Evolutionary conservation across 257 asterid species (phyloP), one percentile per base, ranked within the genome.

Genomic region (Fraxinus excelsior): DNA sequence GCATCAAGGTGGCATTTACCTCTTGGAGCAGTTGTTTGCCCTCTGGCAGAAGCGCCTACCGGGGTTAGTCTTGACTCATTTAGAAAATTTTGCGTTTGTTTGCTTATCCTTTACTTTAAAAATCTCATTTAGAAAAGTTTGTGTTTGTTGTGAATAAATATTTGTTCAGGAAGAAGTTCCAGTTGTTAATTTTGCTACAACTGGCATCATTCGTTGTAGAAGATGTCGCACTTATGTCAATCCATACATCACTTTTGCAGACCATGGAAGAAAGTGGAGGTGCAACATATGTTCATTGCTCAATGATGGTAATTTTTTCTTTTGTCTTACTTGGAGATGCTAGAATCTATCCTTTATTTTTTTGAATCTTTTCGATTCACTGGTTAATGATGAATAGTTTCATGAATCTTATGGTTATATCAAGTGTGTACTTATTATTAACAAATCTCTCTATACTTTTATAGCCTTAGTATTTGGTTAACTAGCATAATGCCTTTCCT

Each of bases 1-100:
- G 86, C 88, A 70, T 94, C 96, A 18, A 85, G 96, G 77, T 94
- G 98, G 98, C 95, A 94, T 84, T 90, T 94, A 83, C 92, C 96
- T 80, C 82, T 94, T 70, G 98, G 98, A 83, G 97, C 96, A 16
- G 91, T 94, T 78, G 96, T 94, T 49, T 91, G 97, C 81, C 97
- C 98, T 81, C 88, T 92, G 51, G 97, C 97, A 13, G 96, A 91
- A 92, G 76, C 90, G 76, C 94, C 94, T 78, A 80, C 29, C 84
- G 98, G 92, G 94, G 97, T 94, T 82, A 84, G 97, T 84, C 67
- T 83, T 77, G 56, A 28, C 65, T 72, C 69, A 16, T 13, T 66
- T 71, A 42, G 29, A 62, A 75, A 37, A 37, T 58, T 46, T 46
- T 73, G 10, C 64, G 53, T 21, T 77, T 46, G 14, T 8, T 35